phyloP scores from a whole-genome alignment of 2,329 filamentous ascomycete genomes.

The Curvularia hawaiiensis region DNA sequence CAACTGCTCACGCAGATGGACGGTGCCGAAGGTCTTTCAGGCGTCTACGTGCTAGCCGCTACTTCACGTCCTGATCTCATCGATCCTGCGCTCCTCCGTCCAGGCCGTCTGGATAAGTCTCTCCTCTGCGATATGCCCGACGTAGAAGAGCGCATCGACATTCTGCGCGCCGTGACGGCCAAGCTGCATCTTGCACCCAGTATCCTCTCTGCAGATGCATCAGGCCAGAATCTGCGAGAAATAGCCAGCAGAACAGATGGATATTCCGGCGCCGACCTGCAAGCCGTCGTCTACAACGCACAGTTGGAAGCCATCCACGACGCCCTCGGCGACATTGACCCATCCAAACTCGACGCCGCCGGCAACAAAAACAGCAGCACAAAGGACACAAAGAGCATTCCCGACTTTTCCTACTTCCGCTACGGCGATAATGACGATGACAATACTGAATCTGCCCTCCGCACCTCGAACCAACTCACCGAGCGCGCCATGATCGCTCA shows the following conservation, averaged over 20 bases:
- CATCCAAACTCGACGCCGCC: slow-evolving; percentile 34
- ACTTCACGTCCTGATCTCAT: slow-evolving; percentile 94
- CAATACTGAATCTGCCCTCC: slow-evolving; percentile 30
- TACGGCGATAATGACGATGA: slow-evolving; percentile 65
- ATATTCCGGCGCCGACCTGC: slow-evolving; percentile 91
- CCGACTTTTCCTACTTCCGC: slow-evolving; percentile 69
- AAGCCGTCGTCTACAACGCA: slow-evolving; percentile 93
- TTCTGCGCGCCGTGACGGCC: slow-evolving; percentile 79
- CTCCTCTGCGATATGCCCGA: slow-evolving; percentile 88
- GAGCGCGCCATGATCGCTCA: slow-evolving; percentile 78
- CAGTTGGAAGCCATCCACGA: slow-evolving; percentile 98
- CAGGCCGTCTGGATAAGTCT: slow-evolving; percentile 91
- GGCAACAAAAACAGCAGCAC: slow-evolving; percentile 33
- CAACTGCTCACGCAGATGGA: slow-evolving; percentile 99
- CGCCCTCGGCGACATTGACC: slow-evolving; percentile 68
- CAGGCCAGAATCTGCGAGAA: slow-evolving; percentile 61
- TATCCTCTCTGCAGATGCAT: slow-evolving; percentile 55
- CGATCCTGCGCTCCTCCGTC: slow-evolving; percentile 88
- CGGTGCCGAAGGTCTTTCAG: slow-evolving; percentile 90
- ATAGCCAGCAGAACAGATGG: slow-evolving; percentile 82
- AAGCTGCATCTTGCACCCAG: slow-evolving; percentile 77
- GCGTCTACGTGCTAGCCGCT: slow-evolving; percentile 94
- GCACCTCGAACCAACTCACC: slow-evolving; percentile 64
- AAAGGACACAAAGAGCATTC: slow-evolving; percentile 33
- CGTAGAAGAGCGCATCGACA: slow-evolving; percentile 82